Conservation (phyloP, 495 filamentous ascomycete species). For the Neurospora sp. region DNA sequence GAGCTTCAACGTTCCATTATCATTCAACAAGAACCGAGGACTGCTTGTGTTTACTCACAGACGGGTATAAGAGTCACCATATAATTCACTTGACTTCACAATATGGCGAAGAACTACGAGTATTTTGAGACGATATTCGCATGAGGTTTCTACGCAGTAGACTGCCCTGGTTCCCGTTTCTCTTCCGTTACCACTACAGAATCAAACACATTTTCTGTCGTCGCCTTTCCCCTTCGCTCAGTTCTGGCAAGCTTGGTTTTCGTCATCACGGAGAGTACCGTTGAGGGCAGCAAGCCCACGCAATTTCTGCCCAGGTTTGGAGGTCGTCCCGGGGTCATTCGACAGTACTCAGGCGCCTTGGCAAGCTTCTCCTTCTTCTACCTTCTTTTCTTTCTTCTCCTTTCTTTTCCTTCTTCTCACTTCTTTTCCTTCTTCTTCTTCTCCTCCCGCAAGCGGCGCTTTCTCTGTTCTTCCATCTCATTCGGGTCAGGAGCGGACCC, state of each 20-base stretch:
- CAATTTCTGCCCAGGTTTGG: background rate
- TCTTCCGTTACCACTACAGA: background rate
- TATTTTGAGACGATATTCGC: background rate
- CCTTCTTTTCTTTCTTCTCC: too few relatives aligned
- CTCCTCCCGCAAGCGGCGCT: constrained; percentile 69
- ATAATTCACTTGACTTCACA: background rate
- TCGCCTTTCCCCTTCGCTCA: background rate
- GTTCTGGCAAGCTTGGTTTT: background rate
- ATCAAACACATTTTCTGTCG: background rate
- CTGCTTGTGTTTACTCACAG: background rate
- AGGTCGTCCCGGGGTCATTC: background rate
- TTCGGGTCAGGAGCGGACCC: constrained; percentile 39
- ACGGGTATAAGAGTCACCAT: background rate
- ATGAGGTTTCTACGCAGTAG: background rate
- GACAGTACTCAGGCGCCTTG: background rate
- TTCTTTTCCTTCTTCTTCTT: constrained; percentile 11
- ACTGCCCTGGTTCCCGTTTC: background rate
- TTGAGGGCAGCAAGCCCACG: too few relatives aligned
- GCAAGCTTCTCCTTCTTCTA: background rate
- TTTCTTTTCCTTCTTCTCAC: background rate
- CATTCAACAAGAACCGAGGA: background rate
- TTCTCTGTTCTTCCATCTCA: constrained; percentile 68
- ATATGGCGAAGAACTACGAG: background rate
- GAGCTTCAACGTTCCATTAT: background rate
- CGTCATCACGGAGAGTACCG: too few relatives aligned